Evolutionary conservation across 495 filamentous ascomycete species (phyloP).

Genomic region (Physcia stellaris): DNA sequence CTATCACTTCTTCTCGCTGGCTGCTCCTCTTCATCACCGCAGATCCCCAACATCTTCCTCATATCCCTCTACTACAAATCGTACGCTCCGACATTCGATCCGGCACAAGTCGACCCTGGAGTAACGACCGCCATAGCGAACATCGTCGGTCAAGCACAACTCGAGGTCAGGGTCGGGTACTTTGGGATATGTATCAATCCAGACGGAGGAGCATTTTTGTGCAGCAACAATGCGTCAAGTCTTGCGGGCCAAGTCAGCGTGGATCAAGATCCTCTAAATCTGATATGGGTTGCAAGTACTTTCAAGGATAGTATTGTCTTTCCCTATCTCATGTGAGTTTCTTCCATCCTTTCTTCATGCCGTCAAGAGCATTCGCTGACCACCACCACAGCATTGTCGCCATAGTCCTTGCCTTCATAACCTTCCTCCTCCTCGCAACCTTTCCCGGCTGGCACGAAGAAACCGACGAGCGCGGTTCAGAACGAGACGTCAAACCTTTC

Average conservation of each 20-base stretch:
- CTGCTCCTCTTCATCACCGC: slow-evolving; percentile 54
- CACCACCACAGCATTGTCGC: slow-evolving; percentile 44
- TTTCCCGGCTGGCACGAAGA: slow-evolving; percentile 65
- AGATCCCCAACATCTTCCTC: slow-evolving; percentile 56
- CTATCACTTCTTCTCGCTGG: slow-evolving; percentile 62
- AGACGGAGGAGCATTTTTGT: slow-evolving; percentile 48
- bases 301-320: slow-evolving; percentile 62
- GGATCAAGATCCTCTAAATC: slow-evolving; percentile 55
- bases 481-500: slow-evolving; percentile 52
- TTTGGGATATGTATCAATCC: slow-evolving; percentile 57
- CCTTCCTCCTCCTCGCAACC: slow-evolving; percentile 55
- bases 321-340: slow-evolving; percentile 44
- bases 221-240: slow-evolving; percentile 52
- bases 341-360: not conserved
- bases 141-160: slow-evolving; percentile 45
- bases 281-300: slow-evolving; percentile 60
- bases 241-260: slow-evolving; percentile 47
- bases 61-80: slow-evolving; percentile 56
- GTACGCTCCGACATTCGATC: slow-evolving; percentile 47
- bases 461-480: slow-evolving; percentile 36
- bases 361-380: slow-evolving; percentile 1
- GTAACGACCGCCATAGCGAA: slow-evolving; percentile 54
- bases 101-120: slow-evolving; percentile 72
- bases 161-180: slow-evolving; percentile 60
- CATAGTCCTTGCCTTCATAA: slow-evolving; percentile 55